A percentile compares a stretch with the other conserved stretches of the same genome.
These are phyloP conservation scores for Magnolia kwangsiensis DNA, from an alignment of 164 flowering plant species.

Conservation along the genomic window DNA sequence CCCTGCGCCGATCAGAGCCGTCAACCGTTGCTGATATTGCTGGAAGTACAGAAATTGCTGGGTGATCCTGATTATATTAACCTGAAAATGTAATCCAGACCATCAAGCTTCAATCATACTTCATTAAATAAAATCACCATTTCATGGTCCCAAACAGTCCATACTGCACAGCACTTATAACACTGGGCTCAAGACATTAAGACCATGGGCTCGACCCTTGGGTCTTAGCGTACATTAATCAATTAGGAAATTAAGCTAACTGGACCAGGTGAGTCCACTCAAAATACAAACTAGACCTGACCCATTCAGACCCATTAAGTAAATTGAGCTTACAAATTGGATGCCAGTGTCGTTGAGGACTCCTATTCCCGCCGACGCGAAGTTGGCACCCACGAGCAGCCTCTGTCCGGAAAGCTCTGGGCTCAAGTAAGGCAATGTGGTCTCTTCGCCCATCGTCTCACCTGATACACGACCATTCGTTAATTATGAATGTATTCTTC, in stretches of 20 bases:
- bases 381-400: conserved; percentile 74
- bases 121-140: neutral
- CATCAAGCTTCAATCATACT: neutral
- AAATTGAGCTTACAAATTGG: conserved; percentile 55
- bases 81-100: conserved; percentile 25
- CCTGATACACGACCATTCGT: conserved; percentile 30
- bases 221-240: no score
- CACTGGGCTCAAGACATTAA: neutral
- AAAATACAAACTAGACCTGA: no score
- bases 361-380: conserved; percentile 81
- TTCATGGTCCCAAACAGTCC: neutral
- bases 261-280: no score
- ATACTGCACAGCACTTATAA: neutral
- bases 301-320: neutral
- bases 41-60: conserved; percentile 37
- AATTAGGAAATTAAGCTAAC: no score
- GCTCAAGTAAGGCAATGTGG: conserved; percentile 55
- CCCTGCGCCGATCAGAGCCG: conserved; percentile 34
- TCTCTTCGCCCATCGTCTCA: conserved; percentile 37
- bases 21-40: conserved; percentile 44
- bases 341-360: conserved; percentile 72
- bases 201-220: no score
- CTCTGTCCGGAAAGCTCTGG: conserved; percentile 49
- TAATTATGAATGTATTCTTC: neutral
- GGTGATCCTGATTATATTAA: conserved; percentile 46